A percentile compares a stretch with the other conserved stretches of the same genome.
phyloP scores from a whole-genome alignment of 257 asterid species.

The Linaria vulgaris region DNA sequence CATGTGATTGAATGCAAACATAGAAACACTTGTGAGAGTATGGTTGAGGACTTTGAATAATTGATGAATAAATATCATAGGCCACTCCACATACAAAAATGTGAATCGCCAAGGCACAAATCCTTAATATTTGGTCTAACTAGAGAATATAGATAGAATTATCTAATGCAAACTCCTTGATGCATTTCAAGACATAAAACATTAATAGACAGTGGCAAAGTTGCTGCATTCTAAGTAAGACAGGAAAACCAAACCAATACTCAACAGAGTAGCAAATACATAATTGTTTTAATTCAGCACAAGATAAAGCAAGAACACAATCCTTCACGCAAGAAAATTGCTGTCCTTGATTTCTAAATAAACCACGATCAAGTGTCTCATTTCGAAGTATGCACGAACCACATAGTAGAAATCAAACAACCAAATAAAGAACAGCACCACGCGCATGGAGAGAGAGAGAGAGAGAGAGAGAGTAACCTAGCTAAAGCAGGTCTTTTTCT shows the following conservation, averaged over 20 bases:
- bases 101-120: not conserved
- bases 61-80: not conserved
- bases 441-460: no score
- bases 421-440: not conserved
- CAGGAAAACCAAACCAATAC: not conserved
- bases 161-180: not conserved
- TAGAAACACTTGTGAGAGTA: not conserved
- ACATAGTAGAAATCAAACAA: not conserved
- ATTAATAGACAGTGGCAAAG: no score
- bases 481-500: conserved; percentile 60
- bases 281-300: not conserved
- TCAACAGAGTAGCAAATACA: not conserved
- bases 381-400: not conserved
- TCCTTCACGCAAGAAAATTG: not conserved
- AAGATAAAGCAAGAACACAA: no score
- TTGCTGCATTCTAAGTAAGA: no score
- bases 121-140: not conserved
- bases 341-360: not conserved
- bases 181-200: not conserved
- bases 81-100: not conserved
- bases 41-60: not conserved
- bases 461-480: conserved; percentile 18
- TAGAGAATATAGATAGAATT: not conserved
- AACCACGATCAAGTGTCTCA: not conserved
- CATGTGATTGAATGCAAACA: no score